Evolutionary conservation across 169 alveolate species (phyloP), one percentile per base, ranked within the genome.

Genomic region (Cryptosporidium sp.): DNA sequence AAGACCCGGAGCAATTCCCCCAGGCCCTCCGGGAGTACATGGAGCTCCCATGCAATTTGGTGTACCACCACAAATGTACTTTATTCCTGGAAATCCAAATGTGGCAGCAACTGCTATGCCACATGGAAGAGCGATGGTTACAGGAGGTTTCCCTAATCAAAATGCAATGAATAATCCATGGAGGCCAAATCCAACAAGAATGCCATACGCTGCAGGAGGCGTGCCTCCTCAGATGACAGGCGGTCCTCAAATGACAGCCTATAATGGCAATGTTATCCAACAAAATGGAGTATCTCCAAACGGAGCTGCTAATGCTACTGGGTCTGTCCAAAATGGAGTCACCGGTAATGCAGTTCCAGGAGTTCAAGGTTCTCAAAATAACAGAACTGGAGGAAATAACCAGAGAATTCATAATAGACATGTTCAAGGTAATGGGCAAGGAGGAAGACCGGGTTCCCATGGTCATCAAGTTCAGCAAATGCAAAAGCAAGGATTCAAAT

Each of bases 41-140:
- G 89, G 89, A 23, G 75, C 89, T 21, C 89, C 89, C 2, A 80
- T 80, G 89, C 89, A 80, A 42, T 80, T 80, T 23, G 89, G 89
- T 8, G 89, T 65, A 18, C 89, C 89, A 3, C 89, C 89, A 2
- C 89, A 80, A 33, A 80, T 80, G 89, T 80, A 80, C 68, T 80
- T 80, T 37, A 80, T 80, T 39, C 89, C 89, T 9, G 89, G 89
- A 18, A 80, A 80, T 44, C 89, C 89, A 42, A 53, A 45, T 65
- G 89, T 65, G 1, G 68, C 89, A 37, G 51, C 89, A 16, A 65
- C 89, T 4, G 73, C 73, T 3, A 80, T 80, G 89, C 73, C 60
- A 8, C 89, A 80, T 29, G 68, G 75, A 1, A 60, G 89, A 42
- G 68, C 89, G 12, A 23, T 65, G 60, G 75, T 80, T 37, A 42